Percentiles rank a stretch among this genome's conserved stretches.
Evolutionary conservation across 2,329 filamentous ascomycete genomes (phyloP).

Genomic region (Fusarium veterinarium): DNA sequence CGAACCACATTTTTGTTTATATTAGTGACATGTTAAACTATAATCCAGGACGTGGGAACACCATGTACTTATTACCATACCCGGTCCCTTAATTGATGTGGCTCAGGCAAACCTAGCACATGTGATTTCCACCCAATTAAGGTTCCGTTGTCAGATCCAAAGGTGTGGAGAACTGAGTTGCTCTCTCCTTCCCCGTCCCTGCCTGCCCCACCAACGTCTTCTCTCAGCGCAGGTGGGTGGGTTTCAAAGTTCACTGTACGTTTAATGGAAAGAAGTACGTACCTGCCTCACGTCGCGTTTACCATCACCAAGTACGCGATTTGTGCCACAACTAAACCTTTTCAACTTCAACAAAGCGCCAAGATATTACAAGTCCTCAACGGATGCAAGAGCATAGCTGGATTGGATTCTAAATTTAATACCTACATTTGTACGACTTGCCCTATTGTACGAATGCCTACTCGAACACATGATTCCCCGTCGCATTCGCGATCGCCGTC

Average conservation of each 20-base stretch:
- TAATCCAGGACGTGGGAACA: background rate
- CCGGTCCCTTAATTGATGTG: background rate
- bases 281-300: background rate
- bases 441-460: conserved; percentile 42
- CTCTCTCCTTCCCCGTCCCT: background rate
- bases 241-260: background rate
- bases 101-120: background rate
- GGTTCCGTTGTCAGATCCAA: background rate
- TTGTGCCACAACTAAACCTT: background rate
- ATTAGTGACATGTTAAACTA: background rate
- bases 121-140: background rate
- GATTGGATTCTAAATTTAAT: background rate
- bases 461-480: conserved; percentile 37
- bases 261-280: conserved; percentile 16
- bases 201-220: background rate
- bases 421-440: background rate
- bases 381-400: background rate
- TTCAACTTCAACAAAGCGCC: background rate
- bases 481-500: conserved; percentile 40
- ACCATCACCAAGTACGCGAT: background rate
- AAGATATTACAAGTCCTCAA: background rate
- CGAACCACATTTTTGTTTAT: background rate
- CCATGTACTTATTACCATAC: background rate
- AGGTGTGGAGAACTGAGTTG: background rate
- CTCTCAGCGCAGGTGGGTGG: background rate